Percentiles rank a stretch among this genome's conserved stretches.
Evolutionary conservation across 495 filamentous ascomycete genomes (phyloP).

Genomic region (Penicillium fimorum): DNA sequence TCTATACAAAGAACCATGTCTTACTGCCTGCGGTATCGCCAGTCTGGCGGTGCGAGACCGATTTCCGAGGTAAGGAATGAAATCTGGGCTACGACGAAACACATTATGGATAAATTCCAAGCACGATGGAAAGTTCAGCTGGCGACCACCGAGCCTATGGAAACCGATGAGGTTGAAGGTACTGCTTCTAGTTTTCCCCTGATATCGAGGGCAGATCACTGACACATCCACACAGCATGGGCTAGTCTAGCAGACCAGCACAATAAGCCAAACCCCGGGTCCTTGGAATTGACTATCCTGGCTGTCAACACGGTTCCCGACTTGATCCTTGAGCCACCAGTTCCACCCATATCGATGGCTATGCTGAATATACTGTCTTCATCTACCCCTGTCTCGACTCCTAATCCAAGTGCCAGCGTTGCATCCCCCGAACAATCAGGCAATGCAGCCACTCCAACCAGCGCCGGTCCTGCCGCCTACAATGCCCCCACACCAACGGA

Average conservation of each 20-base stretch:
- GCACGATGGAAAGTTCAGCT: conserved; percentile 81
- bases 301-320: conserved; percentile 65
- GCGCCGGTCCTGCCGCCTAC: conserved; percentile 14
- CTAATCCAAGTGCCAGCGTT: conserved; percentile 43
- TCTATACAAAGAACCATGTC: conserved; percentile 72
- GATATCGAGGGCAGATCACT: conserved; percentile 1
- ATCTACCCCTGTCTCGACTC: conserved; percentile 46
- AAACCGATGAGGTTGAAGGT: conserved; percentile 70
- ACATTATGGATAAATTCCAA: conserved; percentile 66
- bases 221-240: conserved; percentile 42
- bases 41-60: conserved; percentile 50
- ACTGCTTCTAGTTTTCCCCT: conserved; percentile 5
- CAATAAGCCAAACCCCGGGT: conserved; percentile 47
- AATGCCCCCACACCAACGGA: conserved; percentile 60
- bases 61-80: conserved; percentile 69
- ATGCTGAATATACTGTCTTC: conserved; percentile 36
- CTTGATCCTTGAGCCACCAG: conserved; percentile 52
- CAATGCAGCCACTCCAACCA: conserved; percentile 35
- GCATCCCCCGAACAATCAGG: conserved; percentile 44
- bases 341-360: conserved; percentile 30
- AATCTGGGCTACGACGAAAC: conserved; percentile 81
- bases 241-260: conserved; percentile 42
- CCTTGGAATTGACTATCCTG: conserved; percentile 56
- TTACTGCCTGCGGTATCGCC: conserved; percentile 71
- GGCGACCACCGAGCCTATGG: conserved; percentile 69